Evolutionary conservation across 2,329 filamentous ascomycete species (phyloP), one percentile per base, ranked within the genome.

Genomic region (Berkeleyomyces basicola): DNA sequence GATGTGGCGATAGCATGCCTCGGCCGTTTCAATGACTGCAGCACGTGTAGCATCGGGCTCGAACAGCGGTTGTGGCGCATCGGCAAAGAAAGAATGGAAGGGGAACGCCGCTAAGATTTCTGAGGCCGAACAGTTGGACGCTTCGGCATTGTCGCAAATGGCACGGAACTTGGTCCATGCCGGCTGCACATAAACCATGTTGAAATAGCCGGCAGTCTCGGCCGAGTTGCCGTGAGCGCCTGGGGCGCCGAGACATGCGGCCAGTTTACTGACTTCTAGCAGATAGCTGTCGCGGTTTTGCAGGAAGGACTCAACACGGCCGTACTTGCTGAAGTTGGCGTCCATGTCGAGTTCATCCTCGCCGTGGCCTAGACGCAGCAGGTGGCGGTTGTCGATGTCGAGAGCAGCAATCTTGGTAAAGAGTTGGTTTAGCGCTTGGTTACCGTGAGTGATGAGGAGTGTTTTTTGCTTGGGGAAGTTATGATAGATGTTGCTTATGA

Each of bases 401-500:
- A 99, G 78, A 4, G 87, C 88, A n/a, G 92, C 86, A 66, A 99
- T 99, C 76, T 99, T 99, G 69, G 95, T 88, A 75, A 99, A 99
- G 1, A 99, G 79, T 71, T 99, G 93, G 70, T 99, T 99, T 7
- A 99, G 78, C 1, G 93, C 95, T 72, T 99, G 95, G 70, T 99
- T 99, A 74, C 92, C 97, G 72, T 99, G 93, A 3, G 93, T 93
- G 66, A 99, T 84, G 47, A 99, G 82, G 16, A 99, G 77, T 0
- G 93, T 99, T 68, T 90, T 87, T 72, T 99, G 90, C 66, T 86
- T 79, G 6, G 93, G 91, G 71, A 96, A 99, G 74, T 97, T 96
- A 77, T 97, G 92, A 71, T 99, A 99, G 68, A 99, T 87, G 72
- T 97, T 96, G 76, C 89, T 96, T 75, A 99, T 99, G 71, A 97